Evolutionary conservation across 2,329 filamentous ascomycete species (phyloP), one percentile per base, ranked within the genome.

Genomic region (Aspergillus fischeri): DNA sequence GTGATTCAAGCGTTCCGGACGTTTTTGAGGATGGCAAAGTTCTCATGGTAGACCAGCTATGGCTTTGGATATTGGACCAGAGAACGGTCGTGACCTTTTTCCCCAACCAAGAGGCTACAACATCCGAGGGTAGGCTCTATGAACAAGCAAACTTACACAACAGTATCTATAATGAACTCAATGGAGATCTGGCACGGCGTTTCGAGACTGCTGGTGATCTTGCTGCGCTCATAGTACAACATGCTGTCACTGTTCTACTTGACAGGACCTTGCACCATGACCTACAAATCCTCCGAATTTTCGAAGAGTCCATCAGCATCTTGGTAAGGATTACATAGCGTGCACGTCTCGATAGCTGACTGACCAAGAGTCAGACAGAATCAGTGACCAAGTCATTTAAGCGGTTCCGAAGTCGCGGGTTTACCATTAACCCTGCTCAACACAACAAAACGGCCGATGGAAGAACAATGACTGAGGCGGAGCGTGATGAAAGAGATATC

Each of bases 31-130:
- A 72, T 49, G 70, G 70, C 3, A 73, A 71, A 53, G 86, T 86
- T 42, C 77, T 88, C n/a, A 87, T 88, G 83, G 82, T 88, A 0
- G 86, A 88, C 57, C 85, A 88, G 63, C 68, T 88, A 1, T 88
- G 85, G 85, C 67, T 87, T 0, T 77, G 73, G 74, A 70, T 77
- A 42, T 63, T 75, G 8, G 72, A 77, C 51, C 53, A 65, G 20
- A 71, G 69, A 54, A 73, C 70, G 8, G 62, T 72, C 24, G 61
- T 73, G 2, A 72, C 70, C 2, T 71, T 72, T 51, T 73, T 72
- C 38, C 70, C 70, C 0, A 68, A 69, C 27, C 69, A 71, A 38
- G 70, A 74, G 48, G 70, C 72, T 14, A 69, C 69, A 6, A 68
- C 68, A 4, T 67, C 68, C 5, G 66, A 73, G 56, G 70, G 66